These are phyloP conservation scores for Petunia secreta DNA, from an alignment of 257 asterid species.

Conservation along the genomic window DNA sequence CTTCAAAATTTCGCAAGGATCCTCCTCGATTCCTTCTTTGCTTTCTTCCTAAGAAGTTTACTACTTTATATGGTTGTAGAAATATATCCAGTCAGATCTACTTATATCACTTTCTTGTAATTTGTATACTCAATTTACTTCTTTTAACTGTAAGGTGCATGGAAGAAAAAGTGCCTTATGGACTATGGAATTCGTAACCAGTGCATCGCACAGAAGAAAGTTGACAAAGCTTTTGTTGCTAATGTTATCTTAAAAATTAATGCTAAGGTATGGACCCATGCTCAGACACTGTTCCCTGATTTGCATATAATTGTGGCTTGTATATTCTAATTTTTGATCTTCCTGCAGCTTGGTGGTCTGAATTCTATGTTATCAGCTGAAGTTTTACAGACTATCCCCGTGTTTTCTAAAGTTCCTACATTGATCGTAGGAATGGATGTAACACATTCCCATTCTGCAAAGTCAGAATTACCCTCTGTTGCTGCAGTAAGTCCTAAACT, in stretches of 20 bases:
- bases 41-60: conserved; percentile 45
- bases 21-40: conserved; percentile 56
- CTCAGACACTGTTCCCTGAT: background rate
- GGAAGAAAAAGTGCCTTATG: conserved; percentile 52
- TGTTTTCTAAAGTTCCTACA: conserved; percentile 50
- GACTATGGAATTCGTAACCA: conserved; percentile 52
- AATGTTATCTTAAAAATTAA: conserved; percentile 51
- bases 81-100: conserved; percentile 3
- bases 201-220: conserved; percentile 43
- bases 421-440: conserved; percentile 51
- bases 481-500: conserved; percentile 51
- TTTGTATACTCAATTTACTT: background rate
- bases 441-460: conserved; percentile 37
- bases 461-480: conserved; percentile 45
- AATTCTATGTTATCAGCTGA: conserved; percentile 45
- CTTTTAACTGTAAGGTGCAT: conserved; percentile 40
- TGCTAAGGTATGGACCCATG: conserved; percentile 34
- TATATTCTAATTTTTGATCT: background rate
- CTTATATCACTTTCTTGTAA: background rate
- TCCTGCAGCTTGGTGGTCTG: conserved; percentile 50
- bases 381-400: conserved; percentile 36
- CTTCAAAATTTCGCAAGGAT: conserved; percentile 33
- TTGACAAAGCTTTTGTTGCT: conserved; percentile 45
- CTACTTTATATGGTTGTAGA: conserved; percentile 46
- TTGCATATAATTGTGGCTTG: background rate